Conservation (phyloP, 768 basidiomycete species). For the Trametes gibbosa region DNA sequence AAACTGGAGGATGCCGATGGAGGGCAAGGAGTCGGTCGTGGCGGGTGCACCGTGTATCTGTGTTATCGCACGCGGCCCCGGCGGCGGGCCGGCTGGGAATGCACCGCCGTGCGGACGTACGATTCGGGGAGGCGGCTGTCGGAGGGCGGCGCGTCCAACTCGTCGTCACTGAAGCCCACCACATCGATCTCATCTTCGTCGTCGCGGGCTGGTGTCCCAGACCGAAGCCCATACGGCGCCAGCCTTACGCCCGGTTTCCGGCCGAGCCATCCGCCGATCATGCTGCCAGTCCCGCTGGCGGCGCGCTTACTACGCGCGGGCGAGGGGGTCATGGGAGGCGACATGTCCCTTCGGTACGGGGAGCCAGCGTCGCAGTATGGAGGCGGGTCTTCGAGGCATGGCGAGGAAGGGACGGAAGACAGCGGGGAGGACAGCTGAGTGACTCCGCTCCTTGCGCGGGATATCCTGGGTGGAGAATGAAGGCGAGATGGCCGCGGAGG, state of each 20-base stretch:
- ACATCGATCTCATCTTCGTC: not conserved
- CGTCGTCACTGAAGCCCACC: conserved; percentile 2
- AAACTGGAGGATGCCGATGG: not conserved
- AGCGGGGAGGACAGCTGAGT: conserved; percentile 8
- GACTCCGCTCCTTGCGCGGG: not conserved
- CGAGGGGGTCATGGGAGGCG: not conserved
- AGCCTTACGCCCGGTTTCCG: conserved; percentile 1
- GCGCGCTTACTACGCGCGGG: not conserved
- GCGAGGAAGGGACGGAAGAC: conserved; percentile 6
- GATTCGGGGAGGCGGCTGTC: conserved; percentile 12
- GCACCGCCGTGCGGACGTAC: conserved; percentile 1
- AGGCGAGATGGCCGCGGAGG: not conserved
- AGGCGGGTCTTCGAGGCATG: not conserved
- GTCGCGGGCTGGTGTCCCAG: not conserved
- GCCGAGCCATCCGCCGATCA: conserved; percentile 6
- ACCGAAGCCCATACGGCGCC: not conserved
- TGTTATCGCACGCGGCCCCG: not conserved
- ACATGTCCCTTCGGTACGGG: not conserved
- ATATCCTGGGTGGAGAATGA: not conserved
- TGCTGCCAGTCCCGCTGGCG: conserved; percentile 2
- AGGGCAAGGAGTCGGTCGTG: not conserved
- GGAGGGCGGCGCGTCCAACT: conserved; percentile 2
- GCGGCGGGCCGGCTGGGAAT: not conserved
- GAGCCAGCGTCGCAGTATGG: not conserved
- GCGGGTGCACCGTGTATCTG: too few relatives aligned